These are phyloP conservation scores for Fomitopsis palustris DNA, from an alignment of 1,284 basidiomycete species.

Conservation along the genomic window DNA sequence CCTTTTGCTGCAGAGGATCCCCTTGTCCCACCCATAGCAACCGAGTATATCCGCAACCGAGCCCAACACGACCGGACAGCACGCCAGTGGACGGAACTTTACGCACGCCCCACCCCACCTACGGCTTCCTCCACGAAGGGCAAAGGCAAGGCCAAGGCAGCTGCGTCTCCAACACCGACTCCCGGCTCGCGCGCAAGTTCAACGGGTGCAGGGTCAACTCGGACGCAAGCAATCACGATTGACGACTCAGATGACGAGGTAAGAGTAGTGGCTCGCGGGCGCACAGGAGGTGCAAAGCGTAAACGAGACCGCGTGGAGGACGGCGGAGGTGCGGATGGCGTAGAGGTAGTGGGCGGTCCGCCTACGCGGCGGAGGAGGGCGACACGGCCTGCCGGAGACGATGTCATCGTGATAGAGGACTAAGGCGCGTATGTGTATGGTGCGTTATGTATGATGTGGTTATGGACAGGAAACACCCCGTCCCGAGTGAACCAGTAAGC, in stretches of 20 bases:
- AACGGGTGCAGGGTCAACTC: conserved; percentile 13
- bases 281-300: conserved; percentile 20
- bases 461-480: too few species aligned
- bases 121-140: conserved; percentile 24
- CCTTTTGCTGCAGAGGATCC: conserved; percentile 53
- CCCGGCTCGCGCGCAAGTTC: conserved; percentile 14
- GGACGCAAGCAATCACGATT: conserved; percentile 38
- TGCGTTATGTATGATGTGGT: not conserved
- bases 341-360: conserved; percentile 16
- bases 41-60: conserved; percentile 62
- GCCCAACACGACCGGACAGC: conserved; percentile 62
- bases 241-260: conserved; percentile 48
- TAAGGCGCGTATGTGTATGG: conserved; percentile 9
- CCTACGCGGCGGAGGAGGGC: conserved; percentile 11
- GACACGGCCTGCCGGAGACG: conserved; percentile 17
- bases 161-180: conserved; percentile 9
- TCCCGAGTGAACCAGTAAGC: too few species aligned
- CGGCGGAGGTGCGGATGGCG: conserved; percentile 12
- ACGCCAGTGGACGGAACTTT: conserved; percentile 58
- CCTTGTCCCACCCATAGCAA: conserved; percentile 70
- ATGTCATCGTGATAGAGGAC: conserved; percentile 41
- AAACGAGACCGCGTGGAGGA: conserved; percentile 19
- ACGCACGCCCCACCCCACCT: conserved; percentile 46
- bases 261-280: conserved; percentile 6
- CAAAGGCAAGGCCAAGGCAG: conserved; percentile 28